Evolutionary conservation across 257 asterid species (phyloP), one percentile per base, ranked within the genome.

Genomic region (Thymus quinquecostatus): DNA sequence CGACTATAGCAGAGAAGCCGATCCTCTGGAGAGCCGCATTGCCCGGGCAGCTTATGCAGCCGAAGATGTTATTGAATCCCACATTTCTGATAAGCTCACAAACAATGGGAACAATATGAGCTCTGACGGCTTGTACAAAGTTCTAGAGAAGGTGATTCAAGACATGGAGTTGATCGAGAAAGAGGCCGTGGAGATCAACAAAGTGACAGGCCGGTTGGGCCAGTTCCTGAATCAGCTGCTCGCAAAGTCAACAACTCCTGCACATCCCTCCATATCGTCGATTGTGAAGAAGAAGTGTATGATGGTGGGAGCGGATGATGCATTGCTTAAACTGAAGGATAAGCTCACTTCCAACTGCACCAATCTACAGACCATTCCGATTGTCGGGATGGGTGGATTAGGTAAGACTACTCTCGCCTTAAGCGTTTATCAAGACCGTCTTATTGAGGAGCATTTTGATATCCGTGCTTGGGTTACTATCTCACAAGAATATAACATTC

Each of bases 371-470:
- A 55, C 10, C 60, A 55, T 55, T 29, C 60, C 38, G 2, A 3
- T 55, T 28, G 60, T 55, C 9, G 60, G 60, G 2, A 55, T 55
- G 60, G 38, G 60, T 21, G 60, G 60, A 3, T 2, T 36, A 0
- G 60, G 60, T 54, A 54, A 54, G 60, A 54, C 60, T 2, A 55
- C 60, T 55, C 60, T 55, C 10, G 60, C 60, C 1, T 4, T 9
- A 28, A 55, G 9, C 36, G 28, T 55, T 27, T 55, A 2, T 28
- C 60, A 55, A 55, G 38, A 55, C 8, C n/a, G 38, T 55, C 60
- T 55, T 55, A 55, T 55, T 3, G 10, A 8, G 60, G 60, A 55
- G 60, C 60, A 29, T 55, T 55, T 55, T 55, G 2, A 55, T 7
- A 10, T 55, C 29, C 29, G n/a, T 55, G 36, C n/a, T 55, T 55